Conservation (phyloP, 495 filamentous ascomycete species). For the Talaromyces adpressus region DNA sequence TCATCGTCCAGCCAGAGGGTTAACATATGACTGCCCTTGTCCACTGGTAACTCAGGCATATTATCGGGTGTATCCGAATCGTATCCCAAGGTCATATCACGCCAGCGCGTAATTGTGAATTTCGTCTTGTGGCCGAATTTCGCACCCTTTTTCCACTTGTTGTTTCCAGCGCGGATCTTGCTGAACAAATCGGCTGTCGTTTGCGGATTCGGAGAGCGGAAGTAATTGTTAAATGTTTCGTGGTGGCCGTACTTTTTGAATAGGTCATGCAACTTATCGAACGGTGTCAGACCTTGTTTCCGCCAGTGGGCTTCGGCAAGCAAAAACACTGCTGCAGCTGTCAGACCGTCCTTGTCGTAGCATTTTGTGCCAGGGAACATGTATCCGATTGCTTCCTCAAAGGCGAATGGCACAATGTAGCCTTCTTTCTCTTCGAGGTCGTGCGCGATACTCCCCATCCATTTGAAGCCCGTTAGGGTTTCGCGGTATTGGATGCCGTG, state of each 20-base stretch:
- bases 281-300: slow-evolving; percentile 48
- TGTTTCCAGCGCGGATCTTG: slow-evolving; percentile 35
- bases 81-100: slow-evolving; percentile 60
- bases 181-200: slow-evolving; percentile 48
- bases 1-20: slow-evolving; percentile 56
- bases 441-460: slow-evolving; percentile 50
- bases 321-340: slow-evolving; percentile 59
- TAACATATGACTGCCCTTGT: slow-evolving; percentile 59
- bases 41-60: slow-evolving; percentile 52
- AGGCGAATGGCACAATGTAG: slow-evolving; percentile 53
- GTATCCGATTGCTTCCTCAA: slow-evolving; percentile 69
- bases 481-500: slow-evolving; percentile 54
- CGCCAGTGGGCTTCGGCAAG: slow-evolving; percentile 48
- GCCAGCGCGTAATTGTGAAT: slow-evolving; percentile 52
- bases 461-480: slow-evolving; percentile 72
- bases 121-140: slow-evolving; percentile 29
- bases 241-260: slow-evolving; percentile 59
- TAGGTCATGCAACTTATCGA: slow-evolving; percentile 51
- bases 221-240: slow-evolving; percentile 61
- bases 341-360: slow-evolving; percentile 66
- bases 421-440: slow-evolving; percentile 32
- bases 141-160: slow-evolving; percentile 35
- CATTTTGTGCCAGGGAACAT: slow-evolving; percentile 58
- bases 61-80: slow-evolving; percentile 51
- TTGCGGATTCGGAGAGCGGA: slow-evolving; percentile 50